phyloP scores from a whole-genome alignment of 352 stramenopile species.

The Lagenidium giganteum region DNA sequence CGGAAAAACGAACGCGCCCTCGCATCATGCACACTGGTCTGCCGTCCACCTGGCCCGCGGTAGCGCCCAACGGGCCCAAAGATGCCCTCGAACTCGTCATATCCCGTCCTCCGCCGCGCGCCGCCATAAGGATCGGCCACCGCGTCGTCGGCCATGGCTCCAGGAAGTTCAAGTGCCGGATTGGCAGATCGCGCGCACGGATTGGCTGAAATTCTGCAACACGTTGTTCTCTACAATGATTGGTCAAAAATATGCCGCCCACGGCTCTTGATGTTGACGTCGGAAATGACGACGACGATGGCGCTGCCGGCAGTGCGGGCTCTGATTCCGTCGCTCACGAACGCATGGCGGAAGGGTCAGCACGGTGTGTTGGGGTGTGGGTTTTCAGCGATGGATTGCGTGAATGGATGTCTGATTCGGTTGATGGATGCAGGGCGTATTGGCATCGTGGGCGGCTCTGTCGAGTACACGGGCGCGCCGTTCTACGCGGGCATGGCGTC shows the following conservation, averaged over 20 bases:
- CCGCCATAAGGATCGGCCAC: slow-evolving; percentile 1
- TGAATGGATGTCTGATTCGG: background rate
- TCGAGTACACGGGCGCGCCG: slow-evolving; percentile 96
- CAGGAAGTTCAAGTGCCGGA: too few species aligned
- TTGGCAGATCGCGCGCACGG: too few species aligned
- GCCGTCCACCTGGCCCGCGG: too few species aligned
- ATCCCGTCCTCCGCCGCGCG: slow-evolving; percentile 23
- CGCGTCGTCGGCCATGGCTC: too few species aligned
- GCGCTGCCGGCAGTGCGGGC: slow-evolving; percentile 20
- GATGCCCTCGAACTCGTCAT: slow-evolving; percentile 64
- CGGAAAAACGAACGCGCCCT: background rate
- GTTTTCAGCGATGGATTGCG: background rate
- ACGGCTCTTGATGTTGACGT: background rate
- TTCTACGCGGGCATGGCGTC: slow-evolving; percentile 95
- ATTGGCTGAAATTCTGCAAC: slow-evolving; percentile 16
- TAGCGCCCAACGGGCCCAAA: slow-evolving; percentile 43
- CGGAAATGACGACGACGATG: slow-evolving; percentile 4
- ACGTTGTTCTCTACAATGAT: too few species aligned
- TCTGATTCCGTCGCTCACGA: slow-evolving; percentile 65
- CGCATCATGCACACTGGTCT: too few species aligned
- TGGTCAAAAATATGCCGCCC: slow-evolving; percentile 6
- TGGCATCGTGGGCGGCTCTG: slow-evolving; percentile 93
- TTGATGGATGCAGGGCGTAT: slow-evolving; percentile 62
- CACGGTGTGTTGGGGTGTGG: slow-evolving; percentile 32
- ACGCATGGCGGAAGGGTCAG: slow-evolving; percentile 64